These are phyloP conservation scores for Globisporangium uncinulatum DNA, from an alignment of 352 stramenopile genomes.

Conservation along the genomic window DNA sequence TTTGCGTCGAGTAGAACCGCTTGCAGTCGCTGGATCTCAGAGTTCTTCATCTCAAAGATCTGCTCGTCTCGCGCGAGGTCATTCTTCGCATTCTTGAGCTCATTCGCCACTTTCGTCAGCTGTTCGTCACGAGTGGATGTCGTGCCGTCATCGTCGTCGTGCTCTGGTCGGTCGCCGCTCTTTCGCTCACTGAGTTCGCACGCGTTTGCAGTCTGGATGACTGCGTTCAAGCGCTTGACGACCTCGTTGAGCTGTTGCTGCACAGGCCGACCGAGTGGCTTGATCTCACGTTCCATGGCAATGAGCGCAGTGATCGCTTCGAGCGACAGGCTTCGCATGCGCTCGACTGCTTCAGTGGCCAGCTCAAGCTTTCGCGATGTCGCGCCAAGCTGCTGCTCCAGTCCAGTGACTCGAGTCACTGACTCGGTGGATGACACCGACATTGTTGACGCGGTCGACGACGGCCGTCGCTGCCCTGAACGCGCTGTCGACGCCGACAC, in stretches of 20 bases:
- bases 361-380: constrained; percentile 32
- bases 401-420: background rate
- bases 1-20: constrained; percentile 53
- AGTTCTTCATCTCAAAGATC: constrained; percentile 85
- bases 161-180: constrained; percentile 8
- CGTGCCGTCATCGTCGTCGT: background rate
- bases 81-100: constrained; percentile 58
- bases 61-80: constrained; percentile 72
- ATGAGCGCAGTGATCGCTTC: constrained; percentile 69
- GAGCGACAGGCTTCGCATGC: constrained; percentile 48
- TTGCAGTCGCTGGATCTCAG: constrained; percentile 64
- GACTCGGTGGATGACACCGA: background rate
- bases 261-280: constrained; percentile 52
- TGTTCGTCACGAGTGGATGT: constrained; percentile 7
- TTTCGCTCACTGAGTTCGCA: constrained; percentile 19
- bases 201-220: constrained; percentile 56
- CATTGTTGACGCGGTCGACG: background rate
- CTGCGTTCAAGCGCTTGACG: constrained; percentile 67
- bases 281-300: constrained; percentile 75
- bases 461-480: background rate
- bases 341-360: constrained; percentile 45
- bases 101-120: constrained; percentile 31
- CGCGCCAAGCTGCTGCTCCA: constrained; percentile 25
- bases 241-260: constrained; percentile 81
- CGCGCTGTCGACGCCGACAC: background rate